A percentile compares a stretch with the other conserved stretches of the same genome.
Evolutionary conservation across 495 filamentous ascomycete genomes (phyloP).

Genomic region (Usnea hakonensis): DNA sequence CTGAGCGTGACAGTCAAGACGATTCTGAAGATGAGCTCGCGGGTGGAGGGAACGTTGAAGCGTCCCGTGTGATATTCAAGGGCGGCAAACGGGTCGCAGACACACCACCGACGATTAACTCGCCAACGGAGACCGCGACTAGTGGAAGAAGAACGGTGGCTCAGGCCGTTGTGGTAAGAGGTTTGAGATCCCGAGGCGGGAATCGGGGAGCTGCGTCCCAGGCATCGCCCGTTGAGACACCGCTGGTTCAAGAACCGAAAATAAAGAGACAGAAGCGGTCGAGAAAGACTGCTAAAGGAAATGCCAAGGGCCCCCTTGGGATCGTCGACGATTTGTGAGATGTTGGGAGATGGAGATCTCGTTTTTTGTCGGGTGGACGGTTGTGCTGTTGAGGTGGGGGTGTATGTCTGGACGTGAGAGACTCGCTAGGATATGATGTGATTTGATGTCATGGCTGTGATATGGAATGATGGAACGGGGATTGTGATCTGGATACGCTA

Average conservation of each 20-base stretch:
- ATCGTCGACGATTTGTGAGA: too few relatives aligned
- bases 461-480: background rate
- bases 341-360: too few relatives aligned
- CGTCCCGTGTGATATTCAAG: too few relatives aligned
- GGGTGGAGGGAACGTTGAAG: background rate
- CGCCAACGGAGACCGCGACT: background rate
- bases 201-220: background rate
- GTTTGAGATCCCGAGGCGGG: background rate
- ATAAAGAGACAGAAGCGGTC: background rate
- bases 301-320: too few relatives aligned
- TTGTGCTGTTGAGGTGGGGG: background rate
- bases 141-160: background rate
- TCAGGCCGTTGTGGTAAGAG: background rate
- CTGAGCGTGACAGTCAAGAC: background rate
- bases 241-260: background rate
- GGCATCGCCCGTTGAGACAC: background rate
- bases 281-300: background rate
- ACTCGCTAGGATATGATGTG: background rate
- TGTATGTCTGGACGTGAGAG: background rate
- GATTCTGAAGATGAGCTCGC: background rate
- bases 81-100: background rate
- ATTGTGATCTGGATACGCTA: background rate
- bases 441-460: too few relatives aligned
- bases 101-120: rapidly evolving
- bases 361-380: too few relatives aligned